A percentile compares a stretch with the other conserved stretches of the same genome.
Conservation (phyloP, 805 yeast genomes). For the Cyberlindnera maclurae region DNA sequence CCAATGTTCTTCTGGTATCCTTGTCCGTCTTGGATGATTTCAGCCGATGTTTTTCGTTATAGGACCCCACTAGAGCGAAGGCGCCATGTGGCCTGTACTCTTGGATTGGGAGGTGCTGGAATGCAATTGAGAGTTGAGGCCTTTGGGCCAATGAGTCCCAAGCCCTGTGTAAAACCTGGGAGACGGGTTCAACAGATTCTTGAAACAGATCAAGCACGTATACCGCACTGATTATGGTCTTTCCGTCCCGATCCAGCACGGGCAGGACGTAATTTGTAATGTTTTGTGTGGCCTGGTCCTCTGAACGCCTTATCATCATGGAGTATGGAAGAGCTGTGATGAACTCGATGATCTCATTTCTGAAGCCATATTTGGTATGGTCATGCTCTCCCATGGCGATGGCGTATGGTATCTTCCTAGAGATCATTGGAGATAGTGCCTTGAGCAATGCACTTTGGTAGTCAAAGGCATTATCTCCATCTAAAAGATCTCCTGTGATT, state of each 20-base stretch:
- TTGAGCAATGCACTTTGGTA: conserved; percentile 55
- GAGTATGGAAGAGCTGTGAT: conserved; percentile 45
- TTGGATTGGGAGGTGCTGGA: conserved; percentile 61
- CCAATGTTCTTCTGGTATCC: conserved; percentile 37
- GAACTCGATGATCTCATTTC: conserved; percentile 38
- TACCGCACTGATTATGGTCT: conserved; percentile 29
- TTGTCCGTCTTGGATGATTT: conserved; percentile 26
- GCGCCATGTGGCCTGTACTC: conserved; percentile 40
- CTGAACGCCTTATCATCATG: conserved; percentile 14
- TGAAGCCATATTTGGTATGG: conserved; percentile 41
- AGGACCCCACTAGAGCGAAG: conserved; percentile 34
- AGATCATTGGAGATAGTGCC: conserved; percentile 47
- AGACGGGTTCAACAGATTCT: conserved; percentile 26
- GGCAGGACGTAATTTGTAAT: conserved; percentile 42
- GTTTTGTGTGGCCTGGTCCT: conserved; percentile 26
- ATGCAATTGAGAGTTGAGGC: conserved; percentile 43
- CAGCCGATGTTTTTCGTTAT: conserved; percentile 31
- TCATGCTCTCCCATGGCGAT: conserved; percentile 57
- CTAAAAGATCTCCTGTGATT: conserved; percentile 58
- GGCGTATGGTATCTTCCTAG: conserved; percentile 52
- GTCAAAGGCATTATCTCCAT: conserved; percentile 51
- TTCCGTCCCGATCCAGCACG: conserved; percentile 27
- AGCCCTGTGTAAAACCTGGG: conserved; percentile 27
- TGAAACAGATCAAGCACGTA: conserved; percentile 51
- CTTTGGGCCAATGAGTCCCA: conserved; percentile 18